Conservation (phyloP, 192 early-diverging fungal genomes). For the Backusella parvicylindrica region DNA sequence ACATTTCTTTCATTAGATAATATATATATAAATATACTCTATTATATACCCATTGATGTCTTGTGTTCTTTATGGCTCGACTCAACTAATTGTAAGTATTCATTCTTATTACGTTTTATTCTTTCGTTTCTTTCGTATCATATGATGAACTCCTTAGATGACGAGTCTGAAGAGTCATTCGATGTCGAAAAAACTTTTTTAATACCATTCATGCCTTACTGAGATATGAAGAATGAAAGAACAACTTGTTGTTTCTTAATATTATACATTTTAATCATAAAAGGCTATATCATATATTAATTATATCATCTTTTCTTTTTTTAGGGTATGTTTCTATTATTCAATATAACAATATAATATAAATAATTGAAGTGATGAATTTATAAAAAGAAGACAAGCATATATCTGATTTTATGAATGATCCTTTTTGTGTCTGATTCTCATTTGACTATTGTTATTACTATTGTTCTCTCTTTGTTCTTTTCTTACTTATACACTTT, state of each 20-base stretch:
- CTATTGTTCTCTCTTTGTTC: background rate
- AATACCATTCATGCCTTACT: constrained; percentile 76
- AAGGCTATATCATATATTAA: too few relatives aligned
- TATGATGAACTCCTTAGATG: constrained; percentile 71
- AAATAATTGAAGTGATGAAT: constrained; percentile 36
- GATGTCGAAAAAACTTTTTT: constrained; percentile 65
- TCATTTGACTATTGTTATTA: background rate
- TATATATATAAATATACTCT: background rate
- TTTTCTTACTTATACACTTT: background rate
- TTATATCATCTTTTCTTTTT: background rate
- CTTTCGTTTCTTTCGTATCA: constrained; percentile 12
- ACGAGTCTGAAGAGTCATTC: constrained; percentile 79
- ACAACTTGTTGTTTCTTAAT: background rate
- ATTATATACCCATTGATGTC: background rate
- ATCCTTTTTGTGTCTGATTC: constrained; percentile 42
- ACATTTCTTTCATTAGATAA: background rate
- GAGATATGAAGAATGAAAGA: constrained; percentile 24
- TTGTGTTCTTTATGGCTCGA: background rate
- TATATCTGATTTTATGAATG: constrained; percentile 53
- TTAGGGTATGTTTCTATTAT: background rate
- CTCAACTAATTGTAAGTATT: background rate
- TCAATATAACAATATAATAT: background rate
- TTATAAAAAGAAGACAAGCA: constrained; percentile 56
- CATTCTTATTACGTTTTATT: background rate
- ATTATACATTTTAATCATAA: background rate